Evolutionary conservation across 2,329 filamentous ascomycete genomes (phyloP).

Genomic region (Leptographium galeiforme): DNA sequence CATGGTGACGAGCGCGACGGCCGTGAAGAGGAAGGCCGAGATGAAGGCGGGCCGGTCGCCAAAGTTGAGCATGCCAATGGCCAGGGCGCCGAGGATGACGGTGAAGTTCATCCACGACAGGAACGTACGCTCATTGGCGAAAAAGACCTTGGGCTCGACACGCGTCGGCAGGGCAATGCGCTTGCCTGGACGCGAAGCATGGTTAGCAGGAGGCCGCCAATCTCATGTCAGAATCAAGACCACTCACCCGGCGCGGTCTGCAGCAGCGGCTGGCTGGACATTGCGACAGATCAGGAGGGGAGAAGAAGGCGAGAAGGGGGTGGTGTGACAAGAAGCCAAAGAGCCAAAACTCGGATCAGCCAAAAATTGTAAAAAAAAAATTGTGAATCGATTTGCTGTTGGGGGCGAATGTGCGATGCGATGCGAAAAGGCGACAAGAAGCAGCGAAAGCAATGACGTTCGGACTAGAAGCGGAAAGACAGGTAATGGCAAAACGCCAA

Average conservation of each 20-base stretch:
- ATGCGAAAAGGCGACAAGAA: too few relatives aligned
- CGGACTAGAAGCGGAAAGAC: too few relatives aligned
- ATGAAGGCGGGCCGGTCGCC: slow-evolving; percentile 91
- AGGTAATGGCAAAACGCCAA: neutral
- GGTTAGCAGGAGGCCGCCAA: neutral
- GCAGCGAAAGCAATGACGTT: too few relatives aligned
- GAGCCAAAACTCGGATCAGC: too few relatives aligned
- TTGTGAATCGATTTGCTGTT: too few relatives aligned
- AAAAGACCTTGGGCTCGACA: slow-evolving; percentile 99
- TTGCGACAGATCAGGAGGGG: slow-evolving; percentile 26
- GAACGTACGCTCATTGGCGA: slow-evolving; percentile 98
- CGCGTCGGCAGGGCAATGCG: slow-evolving; percentile 94
- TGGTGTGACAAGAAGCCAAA: neutral
- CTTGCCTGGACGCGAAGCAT: slow-evolving; percentile 54
- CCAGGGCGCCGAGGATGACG: slow-evolving; percentile 90
- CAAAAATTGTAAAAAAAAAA: too few relatives aligned
- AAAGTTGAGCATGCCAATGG: slow-evolving; percentile 95
- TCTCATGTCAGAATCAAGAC: slow-evolving; percentile 11
- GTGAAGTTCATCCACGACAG: slow-evolving; percentile 99
- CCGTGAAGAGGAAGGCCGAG: slow-evolving; percentile 82
- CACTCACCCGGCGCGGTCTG: slow-evolving; percentile 73
- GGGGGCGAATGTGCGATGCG: too few relatives aligned
- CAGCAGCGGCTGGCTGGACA: slow-evolving; percentile 95
- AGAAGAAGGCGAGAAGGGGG: slow-evolving; percentile 4
- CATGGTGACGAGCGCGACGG: slow-evolving; percentile 91